Evolutionary conservation across 768 basidiomycete species (phyloP).

Genomic region (Podaxis mareebaensis): DNA sequence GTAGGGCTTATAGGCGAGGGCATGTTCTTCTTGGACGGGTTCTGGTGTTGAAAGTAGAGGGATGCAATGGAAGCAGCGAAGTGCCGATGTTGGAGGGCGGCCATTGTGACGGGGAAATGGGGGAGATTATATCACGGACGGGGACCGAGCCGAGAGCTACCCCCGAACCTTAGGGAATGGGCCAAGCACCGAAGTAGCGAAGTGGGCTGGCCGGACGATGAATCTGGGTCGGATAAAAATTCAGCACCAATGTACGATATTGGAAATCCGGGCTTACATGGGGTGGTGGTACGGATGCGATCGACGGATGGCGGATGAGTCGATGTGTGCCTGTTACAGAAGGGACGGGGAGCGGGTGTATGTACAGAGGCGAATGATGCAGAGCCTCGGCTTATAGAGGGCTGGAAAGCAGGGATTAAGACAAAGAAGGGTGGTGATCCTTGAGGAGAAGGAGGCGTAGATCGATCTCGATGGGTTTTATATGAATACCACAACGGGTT

Average conservation of each 20-base stretch:
- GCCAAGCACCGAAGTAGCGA: background rate
- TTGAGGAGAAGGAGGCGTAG: conserved; percentile 2
- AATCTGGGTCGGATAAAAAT: conserved; percentile 13
- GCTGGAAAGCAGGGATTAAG: background rate
- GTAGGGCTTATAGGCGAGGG: conserved; percentile 34
- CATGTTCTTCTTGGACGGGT: conserved; percentile 19
- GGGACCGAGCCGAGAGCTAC: conserved; percentile 8
- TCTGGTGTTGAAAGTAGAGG: conserved; percentile 15
- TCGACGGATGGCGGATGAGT: conserved; percentile 9
- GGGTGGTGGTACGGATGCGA: conserved; percentile 6
- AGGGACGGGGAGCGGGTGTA: background rate
- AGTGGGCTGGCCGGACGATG: background rate
- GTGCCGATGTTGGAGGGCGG: conserved; percentile 17
- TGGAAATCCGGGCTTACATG: conserved; percentile 11
- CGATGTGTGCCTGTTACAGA: conserved; percentile 5
- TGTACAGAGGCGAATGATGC: background rate
- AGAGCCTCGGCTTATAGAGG: conserved; percentile 3
- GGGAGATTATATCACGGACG: conserved; percentile 9
- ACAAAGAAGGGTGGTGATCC: background rate
- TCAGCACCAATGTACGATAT: background rate
- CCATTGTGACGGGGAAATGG: conserved; percentile 7
- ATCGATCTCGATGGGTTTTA: conserved; percentile 15
- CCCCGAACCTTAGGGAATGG: background rate
- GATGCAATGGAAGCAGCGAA: conserved; percentile 15
- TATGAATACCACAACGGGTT: background rate